phyloP scores from a whole-genome alignment of 345 rosid species.

The Erodium maritimum region DNA sequence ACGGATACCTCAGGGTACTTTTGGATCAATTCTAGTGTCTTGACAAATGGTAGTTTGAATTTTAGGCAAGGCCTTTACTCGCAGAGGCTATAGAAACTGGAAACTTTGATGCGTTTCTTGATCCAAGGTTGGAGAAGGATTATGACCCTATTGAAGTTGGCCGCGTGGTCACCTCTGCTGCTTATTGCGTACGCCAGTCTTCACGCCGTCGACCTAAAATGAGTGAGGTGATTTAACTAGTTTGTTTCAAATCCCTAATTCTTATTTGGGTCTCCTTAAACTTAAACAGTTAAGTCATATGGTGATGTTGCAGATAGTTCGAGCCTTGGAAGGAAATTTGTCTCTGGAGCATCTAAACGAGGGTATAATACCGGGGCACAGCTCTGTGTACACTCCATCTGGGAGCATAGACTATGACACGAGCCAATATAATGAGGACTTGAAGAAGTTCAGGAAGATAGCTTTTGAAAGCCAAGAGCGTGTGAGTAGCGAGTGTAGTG shows the following conservation, averaged over 20 bases:
- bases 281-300: constrained; percentile 5
- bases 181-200: constrained; percentile 68
- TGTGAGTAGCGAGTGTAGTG: constrained; percentile 40
- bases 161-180: constrained; percentile 69
- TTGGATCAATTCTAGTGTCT: no score
- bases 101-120: constrained; percentile 42
- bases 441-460: constrained; percentile 51
- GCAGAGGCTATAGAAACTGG: constrained; percentile 38
- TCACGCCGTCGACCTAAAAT: constrained; percentile 61
- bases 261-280: background rate
- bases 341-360: constrained; percentile 49
- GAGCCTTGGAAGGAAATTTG: constrained; percentile 70
- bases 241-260: background rate
- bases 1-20: no score
- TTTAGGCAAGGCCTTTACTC: constrained; percentile 71
- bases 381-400: constrained; percentile 26
- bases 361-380: constrained; percentile 42
- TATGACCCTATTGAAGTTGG: constrained; percentile 43
- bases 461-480: constrained; percentile 55
- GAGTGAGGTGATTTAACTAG: constrained; percentile 54
- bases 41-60: constrained; percentile 11
- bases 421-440: constrained; percentile 53
- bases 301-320: constrained; percentile 53
- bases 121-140: constrained; percentile 36
- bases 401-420: constrained; percentile 60